Base-by-base conservation (phyloP, 1,284 basidiomycete species). In the Takashimella tepidaria region DNA sequence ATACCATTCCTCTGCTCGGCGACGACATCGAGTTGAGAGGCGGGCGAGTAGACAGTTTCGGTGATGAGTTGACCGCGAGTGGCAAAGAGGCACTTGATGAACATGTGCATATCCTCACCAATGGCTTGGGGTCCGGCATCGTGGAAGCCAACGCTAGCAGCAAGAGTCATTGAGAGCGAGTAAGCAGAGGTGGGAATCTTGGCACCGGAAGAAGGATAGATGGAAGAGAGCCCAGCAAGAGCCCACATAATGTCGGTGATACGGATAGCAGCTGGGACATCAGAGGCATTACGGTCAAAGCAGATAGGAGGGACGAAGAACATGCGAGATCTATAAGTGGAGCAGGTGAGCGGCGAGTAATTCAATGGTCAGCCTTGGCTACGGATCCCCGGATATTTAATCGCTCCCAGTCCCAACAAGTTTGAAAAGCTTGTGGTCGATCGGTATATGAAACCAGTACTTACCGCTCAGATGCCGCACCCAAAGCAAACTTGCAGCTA, bases 101-200 rank as follows among this genome's bases (percentile, higher is more conserved):
- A 67, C 63, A 70, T 70, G 62, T 72, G 70, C 64, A 72, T 69
- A 60, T 72, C 70, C 55, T 72, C 70, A 24, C 70, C 70, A 50
- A 72, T 71, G 19, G 66, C 63, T 50, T 66, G 58, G 24, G 66
- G 63, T 25, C 70, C 70, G 23, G 67, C 59, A 54, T 72, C 70
- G 63, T 68, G 68, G 56, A 69, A 71, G 42, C 68, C 68, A 53
- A 68, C 68, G 45, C 55, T 56, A 26, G 62, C 59, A 26, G 62
- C 65, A 16, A 72, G 61, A 21, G 55, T 57, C 50, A 72, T 51
- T 19, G 66, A 68, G 27, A 67, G 55, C 31, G 57, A 58, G 56
- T 72, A 72, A 6, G 70, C 70, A 12, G 61, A 64, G 3, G 70
- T 72, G n/a, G 70, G 70, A 47, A 70, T 66, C 56, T 71, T 72